Conservation (phyloP, 108 stramenopile genomes). For the Fragilariopsis cylindrus region DNA sequence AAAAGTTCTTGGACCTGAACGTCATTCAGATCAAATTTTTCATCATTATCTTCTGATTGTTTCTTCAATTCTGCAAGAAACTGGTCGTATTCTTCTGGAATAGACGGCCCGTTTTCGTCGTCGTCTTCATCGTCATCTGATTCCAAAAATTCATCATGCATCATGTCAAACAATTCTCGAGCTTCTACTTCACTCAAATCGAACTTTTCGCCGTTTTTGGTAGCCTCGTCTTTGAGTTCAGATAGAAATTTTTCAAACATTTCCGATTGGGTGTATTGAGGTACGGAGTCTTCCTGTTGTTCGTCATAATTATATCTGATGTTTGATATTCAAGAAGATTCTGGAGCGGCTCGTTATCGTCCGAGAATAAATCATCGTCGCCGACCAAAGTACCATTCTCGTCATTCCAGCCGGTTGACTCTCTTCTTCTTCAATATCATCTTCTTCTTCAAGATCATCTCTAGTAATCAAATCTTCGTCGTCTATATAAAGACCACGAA, state of each 20-base stretch:
- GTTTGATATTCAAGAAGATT: background rate
- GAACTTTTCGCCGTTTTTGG: conserved; percentile 38
- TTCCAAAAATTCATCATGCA: conserved; percentile 41
- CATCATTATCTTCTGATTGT: conserved; percentile 2
- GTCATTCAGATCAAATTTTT: conserved; percentile 13
- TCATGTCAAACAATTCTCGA: conserved; percentile 55
- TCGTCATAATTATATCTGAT: background rate
- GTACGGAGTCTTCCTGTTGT: background rate
- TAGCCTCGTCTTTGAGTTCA: conserved; percentile 51
- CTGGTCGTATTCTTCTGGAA: background rate
- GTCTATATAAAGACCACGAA: conserved; percentile 45
- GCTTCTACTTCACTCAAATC: conserved; percentile 60
- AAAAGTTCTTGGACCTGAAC: conserved; percentile 5
- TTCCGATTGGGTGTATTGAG: conserved; percentile 7
- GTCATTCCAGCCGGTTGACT: background rate
- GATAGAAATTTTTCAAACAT: conserved; percentile 51
- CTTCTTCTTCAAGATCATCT: background rate
- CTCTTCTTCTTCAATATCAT: background rate
- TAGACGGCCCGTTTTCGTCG: background rate
- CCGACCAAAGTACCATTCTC: conserved; percentile 7
- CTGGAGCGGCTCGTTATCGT: conserved; percentile 12
- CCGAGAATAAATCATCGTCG: conserved; percentile 10
- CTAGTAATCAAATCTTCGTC: conserved; percentile 36
- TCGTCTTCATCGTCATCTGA: conserved; percentile 1
- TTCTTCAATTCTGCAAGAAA: conserved; percentile 4